Base-by-base conservation (phyloP, 2,329 filamentous ascomycete genomes). In the Xylaria arbuscula region DNA sequence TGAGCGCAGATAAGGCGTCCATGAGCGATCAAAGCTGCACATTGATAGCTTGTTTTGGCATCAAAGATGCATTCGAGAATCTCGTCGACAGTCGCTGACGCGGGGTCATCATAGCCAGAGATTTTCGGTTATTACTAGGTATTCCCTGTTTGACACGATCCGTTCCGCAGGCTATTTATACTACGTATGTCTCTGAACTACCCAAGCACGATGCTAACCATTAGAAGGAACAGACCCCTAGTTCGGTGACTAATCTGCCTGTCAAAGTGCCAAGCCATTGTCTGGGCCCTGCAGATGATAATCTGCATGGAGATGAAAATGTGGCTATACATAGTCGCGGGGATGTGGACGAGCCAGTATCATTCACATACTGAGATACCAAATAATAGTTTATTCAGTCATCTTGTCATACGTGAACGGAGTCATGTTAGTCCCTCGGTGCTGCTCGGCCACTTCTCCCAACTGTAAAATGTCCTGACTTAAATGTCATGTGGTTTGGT, bases 1-100 rank as follows among this genome's bases (percentile, higher is more conserved):
- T 60, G 22, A 67, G 54, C 17, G 65, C 65, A 17, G 65, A 64
- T 38, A 67, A 40, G 40, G 65, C 60, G 36, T 67, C 65, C 65
- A 67, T 67, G 59, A 24, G 59, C 48, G 47, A 55, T 34, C 47
- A 28, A 13, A 55, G 28, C 56, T 59, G 15, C 53, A 63, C 64
- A 58, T 67, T 55, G 28, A n/a, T 32, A 63, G 32, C 15, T 40
- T 58, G 8, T 19, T 50, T 51, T 47, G 28, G 22, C 32, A 15
- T 17, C 32, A 28, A 56, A 15, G 45, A 45, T 48, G 42, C 42
- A 38, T 50, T 60, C 47, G 28, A 2, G 45, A 62, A 32, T 34
- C 38, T 42, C 22, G 24, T 50, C 22, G 22, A 22, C 32, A 24
- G 51, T 32, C 53, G 45, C 45, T 47, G 24, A 36, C 53, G 64